Base-by-base conservation (phyloP, 78 protist genomes). In the Paratrimastix pyriformis region DNA sequence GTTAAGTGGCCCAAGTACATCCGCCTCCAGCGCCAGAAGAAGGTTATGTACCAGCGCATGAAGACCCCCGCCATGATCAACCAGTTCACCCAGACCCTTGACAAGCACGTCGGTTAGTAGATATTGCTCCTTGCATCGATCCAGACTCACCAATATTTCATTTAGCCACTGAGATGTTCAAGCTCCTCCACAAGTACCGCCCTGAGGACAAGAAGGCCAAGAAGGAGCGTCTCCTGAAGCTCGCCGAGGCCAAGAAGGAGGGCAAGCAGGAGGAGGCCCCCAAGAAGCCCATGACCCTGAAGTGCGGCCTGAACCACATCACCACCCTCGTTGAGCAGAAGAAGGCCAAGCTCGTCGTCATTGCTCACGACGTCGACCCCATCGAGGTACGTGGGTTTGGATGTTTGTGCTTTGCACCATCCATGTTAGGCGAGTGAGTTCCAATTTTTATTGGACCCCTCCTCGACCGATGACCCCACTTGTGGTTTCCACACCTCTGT, bases 311-410 rank as follows among this genome's bases (percentile, higher is more conserved):
- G 79, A 91, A 95, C 91, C 91, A 91, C 80, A 86, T 97, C 79
- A 86, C 93, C 68, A 57, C 77, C 71, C 80, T 92, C 39, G 76
- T 95, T 60, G 98, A 94, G 90, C 64, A 77, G 82, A 88, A 90
- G 93, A 92, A 88, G 88, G 98, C 98, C 30, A 37, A 83, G 79
- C 86, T 97, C 43, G 99, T 97, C 52, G 91, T 95, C 75, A 93
- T 97, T 54, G 99, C 99, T 1, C 92, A 87, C 90, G 98, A 94
- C 58, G 97, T 96, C n/a, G 97, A 91, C 87, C 99, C 99, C 72
- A 79, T 96, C 71, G 99, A 93, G 85, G 87, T 83, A 30, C 58
- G 79, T 38, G 21, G 33, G n/a, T n/a, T n/a, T n/a, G n/a, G n/a
- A n/a, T n/a, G n/a, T n/a, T n/a, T n/a, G n/a, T n/a, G n/a, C n/a